These are phyloP conservation scores for Yamadazyma dendronema DNA, from an alignment of 1,139 yeast species.

Conservation along the genomic window DNA sequence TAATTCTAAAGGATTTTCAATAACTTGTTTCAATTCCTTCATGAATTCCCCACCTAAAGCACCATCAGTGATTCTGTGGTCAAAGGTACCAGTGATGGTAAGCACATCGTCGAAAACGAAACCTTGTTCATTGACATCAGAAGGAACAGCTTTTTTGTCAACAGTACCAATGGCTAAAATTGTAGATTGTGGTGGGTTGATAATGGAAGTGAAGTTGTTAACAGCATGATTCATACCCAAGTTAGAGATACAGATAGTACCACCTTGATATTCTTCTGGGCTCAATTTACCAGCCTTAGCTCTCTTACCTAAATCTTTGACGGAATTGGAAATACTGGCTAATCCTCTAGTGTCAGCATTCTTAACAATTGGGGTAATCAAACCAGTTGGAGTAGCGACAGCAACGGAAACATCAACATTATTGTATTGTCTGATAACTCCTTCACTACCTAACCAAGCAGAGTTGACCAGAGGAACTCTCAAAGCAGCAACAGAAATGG, in stretches of 20 bases:
- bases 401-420: constrained; percentile 97
- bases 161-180: constrained; percentile 93
- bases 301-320: constrained; percentile 92
- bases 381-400: constrained; percentile 96
- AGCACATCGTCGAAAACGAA: constrained; percentile 89
- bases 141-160: constrained; percentile 91
- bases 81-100: constrained; percentile 93
- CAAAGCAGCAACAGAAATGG: constrained; percentile 83
- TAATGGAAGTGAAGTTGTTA: constrained; percentile 86
- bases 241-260: constrained; percentile 97
- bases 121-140: constrained; percentile 86
- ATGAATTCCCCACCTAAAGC: constrained; percentile 97
- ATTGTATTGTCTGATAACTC: constrained; percentile 86
- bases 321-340: constrained; percentile 72
- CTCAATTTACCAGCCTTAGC: constrained; percentile 89
- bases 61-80: constrained; percentile 96
- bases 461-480: constrained; percentile 95
- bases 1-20: constrained; percentile 96
- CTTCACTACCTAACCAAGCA: constrained; percentile 87
- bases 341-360: constrained; percentile 87
- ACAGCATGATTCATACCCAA: constrained; percentile 98
- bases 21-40: constrained; percentile 83
- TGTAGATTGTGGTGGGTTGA: constrained; percentile 96
- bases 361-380: constrained; percentile 92
- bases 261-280: constrained; percentile 99